Evolutionary conservation across 257 asterid species (phyloP).

Genomic region (Vinca minor): DNA sequence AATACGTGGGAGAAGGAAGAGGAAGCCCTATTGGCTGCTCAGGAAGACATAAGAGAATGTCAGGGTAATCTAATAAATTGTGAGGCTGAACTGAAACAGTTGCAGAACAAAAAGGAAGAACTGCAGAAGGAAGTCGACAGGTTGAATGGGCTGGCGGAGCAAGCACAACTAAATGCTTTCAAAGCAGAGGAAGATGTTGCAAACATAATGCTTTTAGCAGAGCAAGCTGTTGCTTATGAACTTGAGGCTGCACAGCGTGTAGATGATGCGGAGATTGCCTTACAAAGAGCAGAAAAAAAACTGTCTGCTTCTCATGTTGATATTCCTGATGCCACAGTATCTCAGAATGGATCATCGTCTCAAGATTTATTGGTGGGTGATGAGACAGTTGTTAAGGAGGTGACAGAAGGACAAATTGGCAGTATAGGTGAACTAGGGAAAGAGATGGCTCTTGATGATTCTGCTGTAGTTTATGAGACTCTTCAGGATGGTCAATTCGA

Average conservation of each 20-base stretch:
- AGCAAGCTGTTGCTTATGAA: conserved; percentile 89
- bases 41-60: conserved; percentile 48
- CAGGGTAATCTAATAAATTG: conserved; percentile 48
- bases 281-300: conserved; percentile 77
- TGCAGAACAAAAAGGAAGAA: conserved; percentile 73
- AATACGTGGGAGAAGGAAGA: conserved; percentile 26
- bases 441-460: conserved; percentile 34
- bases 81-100: conserved; percentile 58
- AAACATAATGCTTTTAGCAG: conserved; percentile 91
- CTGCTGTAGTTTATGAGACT: conserved; percentile 30
- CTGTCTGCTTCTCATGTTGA: conserved; percentile 44
- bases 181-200: conserved; percentile 92
- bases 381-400: conserved; percentile 38
- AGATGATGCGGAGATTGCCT: conserved; percentile 71
- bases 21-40: conserved; percentile 51
- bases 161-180: conserved; percentile 47
- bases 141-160: conserved; percentile 61
- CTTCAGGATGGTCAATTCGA: conserved; percentile 31
- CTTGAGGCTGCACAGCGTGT: conserved; percentile 85
- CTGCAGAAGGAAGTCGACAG: conserved; percentile 78
- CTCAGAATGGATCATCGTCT: conserved; percentile 24
- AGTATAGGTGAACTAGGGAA: conserved; percentile 33
- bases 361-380: conserved; percentile 19
- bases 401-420: conserved; percentile 34
- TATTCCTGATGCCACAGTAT: conserved; percentile 31